Base-by-base conservation (phyloP, 345 rosid species). In the Citrus sp. region DNA sequence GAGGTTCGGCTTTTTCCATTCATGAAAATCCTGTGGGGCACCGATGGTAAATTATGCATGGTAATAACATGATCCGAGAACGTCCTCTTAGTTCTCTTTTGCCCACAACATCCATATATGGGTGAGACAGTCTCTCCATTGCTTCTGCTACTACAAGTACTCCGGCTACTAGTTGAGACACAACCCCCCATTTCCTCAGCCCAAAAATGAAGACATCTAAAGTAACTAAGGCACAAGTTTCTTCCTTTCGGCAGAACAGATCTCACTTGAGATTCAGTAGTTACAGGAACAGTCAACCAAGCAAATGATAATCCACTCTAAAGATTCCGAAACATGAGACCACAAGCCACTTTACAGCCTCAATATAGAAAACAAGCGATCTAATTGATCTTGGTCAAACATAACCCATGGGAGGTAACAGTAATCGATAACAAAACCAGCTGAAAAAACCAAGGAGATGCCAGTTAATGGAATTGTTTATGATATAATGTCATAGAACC, bases 1-100 rank as follows among this genome's bases (percentile, higher is more conserved):
- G 98, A 92, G 77, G 80, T 84, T 80, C 86, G 84, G 86, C 98
- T 94, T 88, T 93, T 94, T 60, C 99, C 98, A 67, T 90, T 97
- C 42, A 84, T 79, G 75, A 86, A 89, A 79, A 93, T 83, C 87
- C 98, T 86, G 84, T 90, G 91, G 19, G 98, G 98, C 25, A 93
- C 75, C 10, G 92, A 88, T 51, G 92, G 85, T 73, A 96, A 86
- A 88, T 89, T 90, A 84, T 93, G 94, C 77, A 81, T 78, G 2
- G 90, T 75, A 75, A 86, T 82, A 25, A 81, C 85, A 64, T 88
- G 91, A 75, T 93, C 99, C 18, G 94, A 88, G 82, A 88, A 88
- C 6, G 89, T 92, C 80, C 90, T 86, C 85, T 86, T 93, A 72
- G 92, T 87, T 77, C 89, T 85, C 88, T 89, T 92, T 77, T 86